Base-by-base conservation (phyloP, 257 asterid species). In the Verbascum thapsus region DNA sequence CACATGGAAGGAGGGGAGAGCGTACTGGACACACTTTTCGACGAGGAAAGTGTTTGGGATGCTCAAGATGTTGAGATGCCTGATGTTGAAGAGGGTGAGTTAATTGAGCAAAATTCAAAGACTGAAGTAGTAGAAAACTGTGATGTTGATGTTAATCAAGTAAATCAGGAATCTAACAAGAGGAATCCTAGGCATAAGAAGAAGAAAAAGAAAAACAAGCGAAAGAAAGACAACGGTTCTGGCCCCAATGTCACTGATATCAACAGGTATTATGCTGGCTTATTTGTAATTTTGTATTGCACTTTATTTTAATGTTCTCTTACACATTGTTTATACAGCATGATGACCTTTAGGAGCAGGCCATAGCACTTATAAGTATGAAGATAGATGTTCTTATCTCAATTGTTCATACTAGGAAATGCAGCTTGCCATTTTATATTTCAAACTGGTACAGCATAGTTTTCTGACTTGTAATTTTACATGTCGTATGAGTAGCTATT, bases 81-180 rank as follows among this genome's bases (percentile, higher is more conserved):
- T 75, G 98, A 89, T 72, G 78, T 77, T 61, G 96, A 91, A 70
- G 97, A 86, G 45, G 97, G 95, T 44, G 96, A 88, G 73, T 58
- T 91, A 15, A 64, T 80, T 19, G 89, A 80, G 49, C 78, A 67
- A 67, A 32, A 60, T 23, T 64, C 82, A 4, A 68, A 75, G 71
- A 73, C 76, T 58, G 85, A 67, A 54, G 67, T 52, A 35, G 83
- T 80, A 50, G 86, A 71, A 61, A 63, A 37, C 48, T 63, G 72
- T 66, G 79, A 60, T 76, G 76, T 62, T 63, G 76, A 50, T 55
- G 60, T 61, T 53, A 68, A 70, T 58, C 73, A 68, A 35, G 74
- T 38, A 49, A 73, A 75, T 68, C 75, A 73, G 54, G 83, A 69
- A 45, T 10, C 82, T 30, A 56, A 19, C 56, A 67, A 26, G 61